Base-by-base conservation (phyloP, 306 rosid genomes). In the Albizia julibrissin region DNA sequence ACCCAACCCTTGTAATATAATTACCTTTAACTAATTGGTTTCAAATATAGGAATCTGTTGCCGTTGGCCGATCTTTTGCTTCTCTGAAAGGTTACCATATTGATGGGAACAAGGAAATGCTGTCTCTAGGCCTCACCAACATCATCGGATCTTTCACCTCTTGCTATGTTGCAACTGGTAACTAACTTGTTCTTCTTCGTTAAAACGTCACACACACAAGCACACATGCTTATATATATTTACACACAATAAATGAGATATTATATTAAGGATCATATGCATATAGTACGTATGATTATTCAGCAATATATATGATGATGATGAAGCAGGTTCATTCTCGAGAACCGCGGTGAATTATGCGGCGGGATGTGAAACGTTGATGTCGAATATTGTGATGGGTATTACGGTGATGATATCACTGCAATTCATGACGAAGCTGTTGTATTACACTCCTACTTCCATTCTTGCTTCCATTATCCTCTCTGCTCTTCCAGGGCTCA, bases 121-220 rank as follows among this genome's bases (percentile, higher is more conserved):
- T 93, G 37, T 89, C 98, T 11, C 82, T 93, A 54, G 98, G 99
- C 22, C 67, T 88, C 79, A 89, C 91, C 88, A 95, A 95, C 91
- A 79, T 95, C 64, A 84, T 89, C 9, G 99, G 99, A 65, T 95
- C 99, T 56, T 85, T 91, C 54, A 91, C 98, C 75, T 95, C 99
- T 10, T 95, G 98, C 86, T 95, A 92, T 80, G 91, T 91, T 58
- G 95, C 99, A 62, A 93, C 97, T 50, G 98, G 98, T 92, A 89
- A 11, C 1, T 47, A 47, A 47, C 19, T 47, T 18, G 9, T 33
- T 34, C 71, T 2, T 67, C 27, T 1, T 34, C 1, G 1, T 16
- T 67, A 19, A 15, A 54, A 54, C 26, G 9, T 18, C n/a, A 15
- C 58, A 52, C 24, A 6, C 24, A 8, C 26, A 21, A 6, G 8